Percentiles rank a stretch among this genome's conserved stretches.
These are phyloP conservation scores for Debaryomyces subglobosus DNA, from an alignment of 1,139 yeast species.

Conservation along the genomic window DNA sequence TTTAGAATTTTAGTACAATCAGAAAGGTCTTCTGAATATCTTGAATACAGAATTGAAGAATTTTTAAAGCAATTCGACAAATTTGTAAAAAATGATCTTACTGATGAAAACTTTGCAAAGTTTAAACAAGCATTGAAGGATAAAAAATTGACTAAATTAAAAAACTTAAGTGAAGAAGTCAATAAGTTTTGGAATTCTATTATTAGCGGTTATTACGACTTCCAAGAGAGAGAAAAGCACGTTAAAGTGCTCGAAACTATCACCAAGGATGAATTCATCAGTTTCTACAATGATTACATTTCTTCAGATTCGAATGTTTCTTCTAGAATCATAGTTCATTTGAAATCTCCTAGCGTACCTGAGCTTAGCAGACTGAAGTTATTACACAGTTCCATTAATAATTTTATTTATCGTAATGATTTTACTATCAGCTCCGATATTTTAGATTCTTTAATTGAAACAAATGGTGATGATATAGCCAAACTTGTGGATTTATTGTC, in stretches of 20 bases:
- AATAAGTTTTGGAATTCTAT: conserved; percentile 67
- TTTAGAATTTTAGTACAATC: conserved; percentile 83
- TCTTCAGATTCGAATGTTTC: conserved; percentile 33
- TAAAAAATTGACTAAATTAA: conserved; percentile 69
- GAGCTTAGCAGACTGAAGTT: conserved; percentile 25
- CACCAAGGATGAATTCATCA: conserved; percentile 58
- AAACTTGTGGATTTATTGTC: conserved; percentile 20
- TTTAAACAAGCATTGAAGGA: conserved; percentile 70
- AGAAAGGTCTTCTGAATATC: conserved; percentile 72
- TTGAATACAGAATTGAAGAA: conserved; percentile 75
- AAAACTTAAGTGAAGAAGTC: conserved; percentile 79
- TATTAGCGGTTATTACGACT: conserved; percentile 77
- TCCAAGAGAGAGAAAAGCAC: conserved; percentile 57
- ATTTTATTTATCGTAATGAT: conserved; percentile 28
- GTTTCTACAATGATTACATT: conserved; percentile 55
- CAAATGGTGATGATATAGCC: conserved; percentile 20
- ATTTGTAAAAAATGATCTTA: conserved; percentile 40
- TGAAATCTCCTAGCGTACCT: conserved; percentile 60
- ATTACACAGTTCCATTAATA: conserved; percentile 30
- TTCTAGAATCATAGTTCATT: conserved; percentile 63
- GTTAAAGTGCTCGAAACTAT: conserved; percentile 58
- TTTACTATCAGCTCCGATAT: conserved; percentile 30
- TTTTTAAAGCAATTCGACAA: conserved; percentile 52
- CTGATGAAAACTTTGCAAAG: conserved; percentile 64
- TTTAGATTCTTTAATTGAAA: conserved; percentile 28